Evolutionary conservation across 148 eudicot genomes (phyloP), one percentile per base, ranked within the genome.

Genomic region (Fagopyrum esculentum): DNA sequence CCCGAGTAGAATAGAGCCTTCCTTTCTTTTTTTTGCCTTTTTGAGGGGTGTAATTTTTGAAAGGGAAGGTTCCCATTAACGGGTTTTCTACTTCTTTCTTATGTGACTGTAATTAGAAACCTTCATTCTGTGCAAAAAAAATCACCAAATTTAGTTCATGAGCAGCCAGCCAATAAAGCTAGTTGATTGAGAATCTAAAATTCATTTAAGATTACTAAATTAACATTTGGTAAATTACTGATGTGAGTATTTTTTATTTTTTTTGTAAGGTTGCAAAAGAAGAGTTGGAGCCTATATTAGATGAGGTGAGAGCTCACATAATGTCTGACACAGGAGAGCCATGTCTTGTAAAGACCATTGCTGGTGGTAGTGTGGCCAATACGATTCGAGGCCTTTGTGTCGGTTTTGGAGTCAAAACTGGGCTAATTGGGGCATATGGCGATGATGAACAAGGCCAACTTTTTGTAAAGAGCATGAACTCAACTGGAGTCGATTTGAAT

Each of bases 281-380:
- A 74, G 98, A 95, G 79, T 85, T 95, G 66, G 87, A 92, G 79
- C 83, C 80, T 75, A 86, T 95, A 80, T 75, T 95, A 19, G 77
- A 54, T 29, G 90, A 89, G 81, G 85, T 95, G 75, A 84, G 87
- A 60, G 74, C 82, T 51, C 94, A 92, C 81, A 81, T 83, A 70
- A 73, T 81, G 44, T 78, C 85, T 43, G 82, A 82, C 43, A 77
- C 87, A 35, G 85, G 85, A 50, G 90, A 73, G 56, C 47, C 76
- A 26, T 81, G 88, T 78, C 83, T 93, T 44, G 68, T 90, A 26
- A 95, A 83, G 80, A 87, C 98, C 49, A 92, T 87, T 13, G 97
- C 97, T 73, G 99, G 97, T 35, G 99, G 99, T 12, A 95, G 97
- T 83, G 97, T 95, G 73, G 91, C 97, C 15, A 95, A 95, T 79